phyloP scores from a whole-genome alignment of 345 rosid species.

The Rhizophora apiculata region DNA sequence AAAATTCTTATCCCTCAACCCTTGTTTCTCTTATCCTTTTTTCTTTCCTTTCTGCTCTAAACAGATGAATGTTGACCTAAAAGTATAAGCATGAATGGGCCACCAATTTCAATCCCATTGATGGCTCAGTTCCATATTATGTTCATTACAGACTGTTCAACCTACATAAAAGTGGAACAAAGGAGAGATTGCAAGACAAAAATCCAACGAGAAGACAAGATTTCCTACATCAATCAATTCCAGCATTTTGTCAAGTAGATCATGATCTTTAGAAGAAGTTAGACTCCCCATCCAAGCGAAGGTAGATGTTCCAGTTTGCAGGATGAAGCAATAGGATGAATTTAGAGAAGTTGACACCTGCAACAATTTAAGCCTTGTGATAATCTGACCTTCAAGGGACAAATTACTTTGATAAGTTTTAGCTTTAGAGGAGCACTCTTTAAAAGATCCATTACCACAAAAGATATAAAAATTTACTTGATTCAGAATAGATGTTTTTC shows the following conservation, averaged over 20 bases:
- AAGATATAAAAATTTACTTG: too few relatives aligned
- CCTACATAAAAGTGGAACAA: not conserved
- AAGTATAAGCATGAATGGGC: not conserved
- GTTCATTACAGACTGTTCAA: not conserved
- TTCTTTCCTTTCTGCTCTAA: not conserved
- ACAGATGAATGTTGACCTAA: not conserved
- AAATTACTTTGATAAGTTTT: not conserved
- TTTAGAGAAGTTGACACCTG: constrained; percentile 73
- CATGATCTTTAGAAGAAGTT: constrained; percentile 57
- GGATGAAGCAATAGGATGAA: constrained; percentile 75
- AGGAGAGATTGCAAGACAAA: not conserved
- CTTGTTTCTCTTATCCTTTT: too few relatives aligned
- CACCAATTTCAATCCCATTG: not conserved
- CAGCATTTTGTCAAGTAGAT: constrained; percentile 73
- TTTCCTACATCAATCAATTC: constrained; percentile 62
- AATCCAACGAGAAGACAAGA: constrained; percentile 9
- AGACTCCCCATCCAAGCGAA: constrained; percentile 78
- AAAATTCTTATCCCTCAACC: too few relatives aligned
- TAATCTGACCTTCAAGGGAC: not conserved
- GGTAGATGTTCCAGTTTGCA: constrained; percentile 53
- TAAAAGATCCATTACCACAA: not conserved
- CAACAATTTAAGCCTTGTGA: constrained; percentile 22
- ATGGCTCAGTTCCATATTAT: not conserved
- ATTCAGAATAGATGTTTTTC: not conserved
- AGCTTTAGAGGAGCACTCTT: not conserved